Evolutionary conservation across 1,284 basidiomycete species (phyloP), one percentile per base, ranked within the genome.

Genomic region (Leccinum insolens): DNA sequence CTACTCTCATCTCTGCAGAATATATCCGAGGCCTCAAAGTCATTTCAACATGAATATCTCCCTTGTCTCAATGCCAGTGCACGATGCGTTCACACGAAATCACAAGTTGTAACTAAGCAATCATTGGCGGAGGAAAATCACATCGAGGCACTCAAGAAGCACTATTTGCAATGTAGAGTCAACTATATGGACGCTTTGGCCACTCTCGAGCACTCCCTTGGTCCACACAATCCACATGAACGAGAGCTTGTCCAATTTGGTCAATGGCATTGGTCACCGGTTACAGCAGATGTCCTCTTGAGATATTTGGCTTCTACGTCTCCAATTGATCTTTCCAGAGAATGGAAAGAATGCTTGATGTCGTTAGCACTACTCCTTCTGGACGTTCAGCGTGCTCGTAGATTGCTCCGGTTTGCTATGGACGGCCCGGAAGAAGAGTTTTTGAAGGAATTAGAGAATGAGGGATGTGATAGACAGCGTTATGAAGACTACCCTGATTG

Each of bases 211-310:
- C 17, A 64, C 0, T 2, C 28, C 1, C 65, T 80, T 4, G 64
- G 67, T 2, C 71, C 73, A 3, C 31, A n/a, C 12, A 68, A 14
- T 15, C 15, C 31, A 1, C 65, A 34, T 3, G 80, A 79, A 63
- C 44, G 62, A 2, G 63, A 65, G 5, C 44, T 74, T 2, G 17
- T 52, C 6, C 63, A 59, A 2, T 72, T 74, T 0, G 78, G 77
- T 11, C 71, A 73, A 52, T 34, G 34, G 34, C 34, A 34, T 34
- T 34, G 34, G 34, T 34, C 34, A 34, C 34, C 80, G 78, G 78
- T 57, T 6, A 57, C 52, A 0, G 52, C 28, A 28, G 28, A 28
- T 28, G 28, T 28, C 28, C 28, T 28, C 28, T 28, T 28, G 28
- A 28, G 28, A 28, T 28, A 28, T 28, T 7, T 28, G 28, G 28